phyloP scores from a whole-genome alignment of 306 rosid genomes.

The Dalbergia cultrata region DNA sequence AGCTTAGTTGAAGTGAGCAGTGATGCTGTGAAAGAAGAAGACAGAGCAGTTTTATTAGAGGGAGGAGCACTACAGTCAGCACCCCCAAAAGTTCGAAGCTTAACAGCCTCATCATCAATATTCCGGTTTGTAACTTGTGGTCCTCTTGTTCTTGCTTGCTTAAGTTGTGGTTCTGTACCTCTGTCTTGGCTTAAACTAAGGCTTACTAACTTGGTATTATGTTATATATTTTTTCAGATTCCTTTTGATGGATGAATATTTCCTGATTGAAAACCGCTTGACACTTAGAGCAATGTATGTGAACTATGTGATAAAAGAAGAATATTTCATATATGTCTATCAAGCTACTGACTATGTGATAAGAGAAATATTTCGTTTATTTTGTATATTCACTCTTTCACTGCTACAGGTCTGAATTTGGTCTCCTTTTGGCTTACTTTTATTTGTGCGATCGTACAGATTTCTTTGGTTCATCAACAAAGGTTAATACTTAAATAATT shows the following conservation, averaged over 20 bases:
- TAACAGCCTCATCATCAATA: slow-evolving; percentile 59
- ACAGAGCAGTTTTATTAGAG: slow-evolving; percentile 72
- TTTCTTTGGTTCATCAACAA: slow-evolving; percentile 76
- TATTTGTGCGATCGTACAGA: slow-evolving; percentile 91
- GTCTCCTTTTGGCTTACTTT: slow-evolving; percentile 77
- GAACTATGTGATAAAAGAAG: slow-evolving; percentile 31
- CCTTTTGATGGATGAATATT: slow-evolving; percentile 77
- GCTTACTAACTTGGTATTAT: slow-evolving; percentile 1
- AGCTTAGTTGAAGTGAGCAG: slow-evolving; percentile 68
- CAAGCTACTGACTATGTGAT: slow-evolving; percentile 40
- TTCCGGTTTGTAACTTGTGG: slow-evolving; percentile 59
- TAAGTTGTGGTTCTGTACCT: slow-evolving; percentile 4
- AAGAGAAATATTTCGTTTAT: slow-evolving; percentile 11
- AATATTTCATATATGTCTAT: slow-evolving; percentile 19
- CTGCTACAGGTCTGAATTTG: slow-evolving; percentile 78
- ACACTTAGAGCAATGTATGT: slow-evolving; percentile 95
- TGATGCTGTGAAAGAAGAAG: slow-evolving; percentile 74
- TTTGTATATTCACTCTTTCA: slow-evolving; percentile 16
- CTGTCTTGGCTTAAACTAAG: slow-evolving; percentile 40
- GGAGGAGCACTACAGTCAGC: slow-evolving; percentile 70
- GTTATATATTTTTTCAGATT: slow-evolving; percentile 62
- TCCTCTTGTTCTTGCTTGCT: slow-evolving; percentile 37
- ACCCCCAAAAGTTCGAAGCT: slow-evolving; percentile 69
- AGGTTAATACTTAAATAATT: slow-evolving; percentile 56
- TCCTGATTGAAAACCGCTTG: slow-evolving; percentile 87